Base-by-base conservation (phyloP, 208 protist species). In the Trypanosoma platydactyli region DNA sequence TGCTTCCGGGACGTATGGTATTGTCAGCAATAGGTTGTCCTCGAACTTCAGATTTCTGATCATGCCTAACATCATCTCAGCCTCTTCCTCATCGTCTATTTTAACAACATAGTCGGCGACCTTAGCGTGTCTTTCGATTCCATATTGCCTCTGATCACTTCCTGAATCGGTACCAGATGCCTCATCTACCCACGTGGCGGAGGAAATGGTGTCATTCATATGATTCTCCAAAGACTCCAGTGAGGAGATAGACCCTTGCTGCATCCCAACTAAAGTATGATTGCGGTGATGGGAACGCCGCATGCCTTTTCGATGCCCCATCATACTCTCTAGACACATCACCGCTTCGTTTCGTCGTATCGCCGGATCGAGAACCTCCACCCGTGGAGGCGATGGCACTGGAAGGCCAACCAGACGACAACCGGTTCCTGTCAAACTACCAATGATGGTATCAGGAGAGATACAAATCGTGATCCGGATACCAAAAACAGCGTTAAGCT, bases 11-110 rank as follows among this genome's bases (percentile, higher is more conserved):
- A 92, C 67, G 64, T 96, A 96, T 9, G 90, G 90, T 35, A 92
- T 75, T 7, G 88, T 94, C 12, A 96, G 70, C 30, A 96, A 57
- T 20, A 91, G 59, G 51, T 76, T 84, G 51, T 92, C 85, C 51
- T 92, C 82, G 64, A 91, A 92, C 29, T 62, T 65, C 6, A 78
- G 80, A 15, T 76, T 65, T 55, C 79, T 77, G 25, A 75, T 67
- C 77, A 88, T 88, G 38, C 88, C 88, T 27, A 89, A 64, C 79
- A 94, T 87, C 81, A 93, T 82, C 40, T 92, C 91, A 45, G 88
- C 91, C 61, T 96, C 91, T 58, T 96, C 91, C 52, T 86, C 84
- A 66, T 96, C 91, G 59, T 96, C 88, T 57, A 96, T 91, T 51
- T 82, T 86, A 18, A 96, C 79, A 41, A 94, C 76, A 55, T 86